Evolutionary conservation across 305 asterid genomes (phyloP).

Genomic region (Fraxinus xanthoxyloides): DNA sequence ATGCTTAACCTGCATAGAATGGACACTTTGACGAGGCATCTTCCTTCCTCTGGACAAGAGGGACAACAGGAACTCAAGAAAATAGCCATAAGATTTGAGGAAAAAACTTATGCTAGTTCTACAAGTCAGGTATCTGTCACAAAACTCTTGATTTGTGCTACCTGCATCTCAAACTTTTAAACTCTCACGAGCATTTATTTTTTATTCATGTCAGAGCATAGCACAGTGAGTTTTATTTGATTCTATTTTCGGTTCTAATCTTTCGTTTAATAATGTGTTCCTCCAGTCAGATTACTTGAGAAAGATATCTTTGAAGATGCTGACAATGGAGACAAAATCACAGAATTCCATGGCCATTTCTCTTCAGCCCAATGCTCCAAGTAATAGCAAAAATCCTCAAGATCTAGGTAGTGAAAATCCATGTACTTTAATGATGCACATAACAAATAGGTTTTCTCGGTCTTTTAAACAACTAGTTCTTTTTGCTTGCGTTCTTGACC

Average conservation of each 20-base stretch:
- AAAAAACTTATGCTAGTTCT: conserved; percentile 60
- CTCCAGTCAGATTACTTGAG: conserved; percentile 63
- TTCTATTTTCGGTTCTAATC: background rate
- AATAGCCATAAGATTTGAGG: conserved; percentile 70
- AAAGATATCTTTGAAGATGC: conserved; percentile 60
- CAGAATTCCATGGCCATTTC: conserved; percentile 45
- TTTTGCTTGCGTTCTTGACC: background rate
- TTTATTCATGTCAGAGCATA: background rate
- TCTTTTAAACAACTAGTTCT: background rate
- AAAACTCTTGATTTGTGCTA: conserved; percentile 9
- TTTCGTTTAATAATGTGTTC: conserved; percentile 13
- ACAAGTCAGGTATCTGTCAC: conserved; percentile 54
- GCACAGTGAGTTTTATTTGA: background rate
- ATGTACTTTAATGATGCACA: conserved; percentile 3
- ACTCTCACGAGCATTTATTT: background rate
- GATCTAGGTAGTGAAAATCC: conserved; percentile 44
- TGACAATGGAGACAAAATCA: conserved; percentile 55
- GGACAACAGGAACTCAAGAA: conserved; percentile 64
- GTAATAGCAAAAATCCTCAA: conserved; percentile 39
- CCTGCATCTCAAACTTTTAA: conserved; percentile 1
- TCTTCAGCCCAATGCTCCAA: conserved; percentile 46
- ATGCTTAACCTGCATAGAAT: conserved; percentile 39
- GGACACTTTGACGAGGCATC: conserved; percentile 68
- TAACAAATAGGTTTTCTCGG: background rate
- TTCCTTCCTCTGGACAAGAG: conserved; percentile 64